Evolutionary conservation across 2,329 filamentous ascomycete species (phyloP).

Genomic region (Aspergillus candidus): DNA sequence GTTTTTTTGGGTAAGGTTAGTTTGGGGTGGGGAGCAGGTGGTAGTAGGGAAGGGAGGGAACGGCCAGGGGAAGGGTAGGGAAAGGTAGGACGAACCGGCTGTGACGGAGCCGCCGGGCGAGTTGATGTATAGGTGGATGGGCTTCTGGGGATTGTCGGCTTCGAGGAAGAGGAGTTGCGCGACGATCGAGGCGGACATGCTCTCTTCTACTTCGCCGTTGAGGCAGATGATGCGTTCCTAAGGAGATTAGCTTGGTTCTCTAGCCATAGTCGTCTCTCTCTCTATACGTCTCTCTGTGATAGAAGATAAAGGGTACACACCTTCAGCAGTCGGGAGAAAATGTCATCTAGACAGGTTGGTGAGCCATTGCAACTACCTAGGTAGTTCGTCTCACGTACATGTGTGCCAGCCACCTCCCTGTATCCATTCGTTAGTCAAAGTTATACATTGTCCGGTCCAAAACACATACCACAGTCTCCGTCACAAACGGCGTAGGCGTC

Average conservation of each 20-base stretch:
- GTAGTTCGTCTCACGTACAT: constrained; percentile 50
- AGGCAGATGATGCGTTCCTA: constrained; percentile 91
- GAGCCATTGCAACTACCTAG: too few relatives aligned
- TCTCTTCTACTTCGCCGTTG: constrained; percentile 86
- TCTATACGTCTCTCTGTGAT: too few relatives aligned
- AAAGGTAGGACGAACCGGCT: constrained; percentile 50
- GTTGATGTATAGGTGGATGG: constrained; percentile 97
- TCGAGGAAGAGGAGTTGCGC: constrained; percentile 97
- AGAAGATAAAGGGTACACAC: constrained; percentile 43
- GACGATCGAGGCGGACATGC: constrained; percentile 85
- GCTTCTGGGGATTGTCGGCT: constrained; percentile 89
- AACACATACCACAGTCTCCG: constrained; percentile 49
- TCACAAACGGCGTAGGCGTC: constrained; percentile 51
- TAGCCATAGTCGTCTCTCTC: too few relatives aligned
- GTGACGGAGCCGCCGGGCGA: constrained; percentile 89
- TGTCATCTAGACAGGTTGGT: constrained; percentile 55
- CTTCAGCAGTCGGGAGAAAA: constrained; percentile 74
- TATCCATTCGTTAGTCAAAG: constrained; percentile 15
- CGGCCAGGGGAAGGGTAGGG: too few relatives aligned
- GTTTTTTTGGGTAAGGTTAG: neutral
- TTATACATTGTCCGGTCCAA: neutral
- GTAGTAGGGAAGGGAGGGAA: neutral
- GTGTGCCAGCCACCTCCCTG: constrained; percentile 72
- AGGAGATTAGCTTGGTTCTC: constrained; percentile 23
- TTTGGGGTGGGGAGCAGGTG: neutral